Evolutionary conservation across 352 stramenopile species (phyloP).

Genomic region (Phytophthora tentaculata): DNA sequence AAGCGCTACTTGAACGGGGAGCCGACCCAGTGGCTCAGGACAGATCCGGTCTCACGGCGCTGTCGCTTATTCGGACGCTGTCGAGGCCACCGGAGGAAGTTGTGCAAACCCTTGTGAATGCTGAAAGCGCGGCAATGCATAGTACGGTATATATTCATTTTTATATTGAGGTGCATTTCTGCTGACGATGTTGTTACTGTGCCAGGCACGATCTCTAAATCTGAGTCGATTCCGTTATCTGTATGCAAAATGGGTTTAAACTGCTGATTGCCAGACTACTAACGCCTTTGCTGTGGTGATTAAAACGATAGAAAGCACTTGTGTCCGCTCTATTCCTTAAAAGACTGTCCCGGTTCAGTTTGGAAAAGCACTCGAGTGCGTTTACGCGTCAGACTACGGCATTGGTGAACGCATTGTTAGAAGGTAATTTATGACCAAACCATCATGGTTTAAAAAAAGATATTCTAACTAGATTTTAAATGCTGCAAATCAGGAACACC

Average conservation of each 20-base stretch:
- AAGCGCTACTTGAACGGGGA: slow-evolving; percentile 56
- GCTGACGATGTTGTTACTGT: slow-evolving; percentile 11
- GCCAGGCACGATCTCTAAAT: slow-evolving; percentile 26
- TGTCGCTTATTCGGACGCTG: slow-evolving; percentile 72
- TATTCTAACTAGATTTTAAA: too few relatives aligned
- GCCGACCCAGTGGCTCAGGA: slow-evolving; percentile 56
- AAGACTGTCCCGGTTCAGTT: slow-evolving; percentile 34
- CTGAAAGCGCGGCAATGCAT: slow-evolving; percentile 42
- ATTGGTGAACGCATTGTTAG: slow-evolving; percentile 43
- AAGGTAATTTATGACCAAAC: slow-evolving; percentile 31
- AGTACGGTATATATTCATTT: slow-evolving; percentile 18
- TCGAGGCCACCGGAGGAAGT: slow-evolving; percentile 70
- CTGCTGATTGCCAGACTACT: neutral
- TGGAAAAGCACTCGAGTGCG: slow-evolving; percentile 22
- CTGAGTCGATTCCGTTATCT: slow-evolving; percentile 24
- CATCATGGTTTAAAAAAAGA: neutral
- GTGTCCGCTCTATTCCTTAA: slow-evolving; percentile 53
- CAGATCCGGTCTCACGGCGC: slow-evolving; percentile 65
- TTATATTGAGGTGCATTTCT: neutral
- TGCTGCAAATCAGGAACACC: slow-evolving; percentile 35
- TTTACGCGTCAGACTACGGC: slow-evolving; percentile 41
- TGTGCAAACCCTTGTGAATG: slow-evolving; percentile 59
- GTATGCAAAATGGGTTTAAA: slow-evolving; percentile 21
- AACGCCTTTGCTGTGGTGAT: neutral
- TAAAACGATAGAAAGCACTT: slow-evolving; percentile 48